These are phyloP conservation scores for Primulina tabacum DNA, from an alignment of 257 asterid genomes.

Conservation along the genomic window DNA sequence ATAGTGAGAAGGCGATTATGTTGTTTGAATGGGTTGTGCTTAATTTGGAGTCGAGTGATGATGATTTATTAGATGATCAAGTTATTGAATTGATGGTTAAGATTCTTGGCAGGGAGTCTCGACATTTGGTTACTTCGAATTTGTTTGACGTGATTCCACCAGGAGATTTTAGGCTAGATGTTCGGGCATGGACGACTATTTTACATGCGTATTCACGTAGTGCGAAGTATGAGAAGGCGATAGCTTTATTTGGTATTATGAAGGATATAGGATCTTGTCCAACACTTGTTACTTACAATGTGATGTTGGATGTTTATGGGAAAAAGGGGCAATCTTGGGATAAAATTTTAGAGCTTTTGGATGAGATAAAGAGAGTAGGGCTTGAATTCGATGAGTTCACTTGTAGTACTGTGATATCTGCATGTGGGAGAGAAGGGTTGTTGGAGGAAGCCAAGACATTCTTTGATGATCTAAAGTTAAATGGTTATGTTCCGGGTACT, in stretches of 20 bases:
- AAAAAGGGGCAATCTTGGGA: conserved; percentile 83
- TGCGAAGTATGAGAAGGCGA: conserved; percentile 79
- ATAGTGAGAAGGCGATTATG: conserved; percentile 63
- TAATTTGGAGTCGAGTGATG: conserved; percentile 37
- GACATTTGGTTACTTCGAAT: conserved; percentile 60
- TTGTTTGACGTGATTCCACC: conserved; percentile 73
- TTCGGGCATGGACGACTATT: conserved; percentile 81
- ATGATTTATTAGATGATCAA: conserved; percentile 64
- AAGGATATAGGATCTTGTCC: conserved; percentile 57
- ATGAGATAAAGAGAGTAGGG: conserved; percentile 67
- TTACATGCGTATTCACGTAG: conserved; percentile 80
- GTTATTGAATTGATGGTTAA: conserved; percentile 73
- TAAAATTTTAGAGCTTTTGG: conserved; percentile 61
- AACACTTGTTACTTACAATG: conserved; percentile 82
- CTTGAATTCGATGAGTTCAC: conserved; percentile 88
- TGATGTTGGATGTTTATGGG: conserved; percentile 90
- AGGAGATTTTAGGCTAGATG: conserved; percentile 57
- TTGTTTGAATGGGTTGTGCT: conserved; percentile 86
- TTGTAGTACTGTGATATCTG: conserved; percentile 91
- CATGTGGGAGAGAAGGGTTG: conserved; percentile 91
- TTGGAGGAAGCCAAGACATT: conserved; percentile 80
- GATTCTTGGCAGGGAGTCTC: conserved; percentile 92
- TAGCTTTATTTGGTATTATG: conserved; percentile 60
- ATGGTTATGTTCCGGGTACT: conserved; percentile 72
- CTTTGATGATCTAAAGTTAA: conserved; percentile 61